Evolutionary conservation across 2,329 filamentous ascomycete genomes (phyloP), one percentile per base, ranked within the genome.

Genomic region (Trichoderma afroharzianum): DNA sequence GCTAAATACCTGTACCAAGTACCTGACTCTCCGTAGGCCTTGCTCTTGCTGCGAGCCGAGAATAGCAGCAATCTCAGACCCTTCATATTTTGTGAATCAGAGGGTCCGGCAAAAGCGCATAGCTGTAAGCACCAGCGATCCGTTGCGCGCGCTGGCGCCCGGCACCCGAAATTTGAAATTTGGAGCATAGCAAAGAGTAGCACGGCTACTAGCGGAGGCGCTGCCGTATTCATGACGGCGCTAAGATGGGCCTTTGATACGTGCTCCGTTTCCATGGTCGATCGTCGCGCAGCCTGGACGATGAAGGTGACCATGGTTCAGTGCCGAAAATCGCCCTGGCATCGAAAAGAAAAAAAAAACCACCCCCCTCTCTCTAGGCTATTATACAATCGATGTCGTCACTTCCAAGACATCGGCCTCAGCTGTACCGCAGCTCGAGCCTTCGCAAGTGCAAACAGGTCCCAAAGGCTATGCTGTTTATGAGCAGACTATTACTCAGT

Each of bases 11-110:
- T n/a, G n/a, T n/a, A n/a, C 33, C 33, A 36, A 36, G 36, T 43
- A 43, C 39, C 39, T 30, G 28, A 61, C 67, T 59, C 58, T 59
- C 67, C 67, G 24, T 30, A 36, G 68, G 47, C 30, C 43, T 28
- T 63, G 58, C 14, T 32, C 32, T 70, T 50, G 11, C 36, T 36
- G 15, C 15, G 30, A 24, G 68, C 68, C 57, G 68, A 70, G 68
- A 70, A 70, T 70, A 70, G 68, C 47, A 63, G 47, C 68, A 57
- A 68, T 68, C 39, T 53, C 39, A 28, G 66, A 50, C 63, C 61
- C 36, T 47, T 47, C 28, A 55, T 66, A 30, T 55, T n/a, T 21
- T 39, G 43, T 43, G 36, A 68, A n/a, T 59, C 55, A 58, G 63
- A 58, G 43, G 32, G 24, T 30, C 47, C 47, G 28, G 43, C 43